Evolutionary conservation across 345 rosid genomes (phyloP).

Genomic region (Eucalyptus globulus): DNA sequence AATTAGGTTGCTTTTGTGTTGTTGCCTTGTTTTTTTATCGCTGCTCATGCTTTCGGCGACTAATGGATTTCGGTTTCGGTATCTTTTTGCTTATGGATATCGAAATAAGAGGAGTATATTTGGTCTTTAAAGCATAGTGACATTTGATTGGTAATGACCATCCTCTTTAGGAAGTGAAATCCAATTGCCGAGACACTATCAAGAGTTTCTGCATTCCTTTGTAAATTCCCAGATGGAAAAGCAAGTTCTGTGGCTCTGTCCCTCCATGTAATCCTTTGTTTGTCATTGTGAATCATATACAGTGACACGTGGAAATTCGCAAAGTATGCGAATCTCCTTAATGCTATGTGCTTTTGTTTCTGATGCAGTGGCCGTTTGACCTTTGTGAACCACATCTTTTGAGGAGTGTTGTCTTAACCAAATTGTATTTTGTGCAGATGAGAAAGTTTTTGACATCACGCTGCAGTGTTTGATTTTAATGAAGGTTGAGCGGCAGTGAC

Average conservation of each 20-base stretch:
- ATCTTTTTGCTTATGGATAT: not conserved
- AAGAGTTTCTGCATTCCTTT: not conserved
- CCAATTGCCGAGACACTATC: not conserved
- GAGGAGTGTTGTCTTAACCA: not conserved
- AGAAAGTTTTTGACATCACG: not conserved
- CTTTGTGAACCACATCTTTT: not conserved
- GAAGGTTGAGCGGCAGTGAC: not conserved
- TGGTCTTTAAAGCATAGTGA: not conserved
- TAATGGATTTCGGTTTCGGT: not conserved
- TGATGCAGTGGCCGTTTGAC: not conserved
- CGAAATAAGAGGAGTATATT: not conserved
- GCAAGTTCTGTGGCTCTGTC: not conserved
- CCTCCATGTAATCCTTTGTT: not conserved
- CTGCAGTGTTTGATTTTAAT: not conserved
- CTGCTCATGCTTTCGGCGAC: not conserved
- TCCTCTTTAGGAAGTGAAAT: not conserved
- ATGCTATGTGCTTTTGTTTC: not conserved
- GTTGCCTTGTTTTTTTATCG: not conserved
- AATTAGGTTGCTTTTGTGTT: not conserved
- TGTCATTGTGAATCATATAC: not conserved
- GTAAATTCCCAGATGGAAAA: not conserved
- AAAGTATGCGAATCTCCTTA: not conserved
- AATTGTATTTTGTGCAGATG: not conserved
- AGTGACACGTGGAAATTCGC: not conserved
- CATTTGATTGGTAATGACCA: not conserved